These are phyloP conservation scores for Ehretia macrophylla DNA, from an alignment of 257 asterid species.

Conservation along the genomic window DNA sequence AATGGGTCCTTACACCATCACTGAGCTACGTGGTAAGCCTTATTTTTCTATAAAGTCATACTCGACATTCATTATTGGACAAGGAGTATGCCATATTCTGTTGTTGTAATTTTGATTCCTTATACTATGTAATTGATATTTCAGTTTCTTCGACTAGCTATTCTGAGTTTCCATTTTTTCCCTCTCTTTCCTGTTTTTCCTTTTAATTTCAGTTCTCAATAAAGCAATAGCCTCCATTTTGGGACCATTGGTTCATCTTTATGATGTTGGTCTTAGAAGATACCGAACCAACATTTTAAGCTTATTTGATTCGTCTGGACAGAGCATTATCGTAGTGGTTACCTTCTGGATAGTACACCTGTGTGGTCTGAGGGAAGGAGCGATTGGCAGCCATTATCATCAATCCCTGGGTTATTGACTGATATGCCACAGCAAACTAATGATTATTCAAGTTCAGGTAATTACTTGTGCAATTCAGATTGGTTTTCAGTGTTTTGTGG, in stretches of 20 bases:
- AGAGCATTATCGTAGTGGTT: conserved; percentile 84
- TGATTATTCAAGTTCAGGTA: conserved; percentile 38
- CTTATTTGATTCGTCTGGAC: conserved; percentile 47
- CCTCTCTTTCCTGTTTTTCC: conserved; percentile 15
- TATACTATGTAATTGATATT: conserved; percentile 22
- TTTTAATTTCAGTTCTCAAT: conserved; percentile 29
- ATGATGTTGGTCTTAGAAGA: conserved; percentile 32
- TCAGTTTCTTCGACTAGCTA: conserved; percentile 15
- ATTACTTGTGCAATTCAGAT: conserved; percentile 7
- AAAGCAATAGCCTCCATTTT: conserved; percentile 28
- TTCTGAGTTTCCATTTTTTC: conserved; percentile 17
- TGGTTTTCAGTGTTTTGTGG: conserved; percentile 1
- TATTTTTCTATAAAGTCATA: not conserved
- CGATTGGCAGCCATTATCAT: conserved; percentile 74
- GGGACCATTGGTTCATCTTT: conserved; percentile 27
- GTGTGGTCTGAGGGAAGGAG: conserved; percentile 83
- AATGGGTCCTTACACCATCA: conserved; percentile 74
- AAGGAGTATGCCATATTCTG: not conserved
- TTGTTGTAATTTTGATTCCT: conserved; percentile 8
- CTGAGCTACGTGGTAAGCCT: conserved; percentile 74
- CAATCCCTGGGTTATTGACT: conserved; percentile 46
- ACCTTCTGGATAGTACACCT: conserved; percentile 58
- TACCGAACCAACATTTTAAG: conserved; percentile 30
- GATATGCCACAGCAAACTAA: conserved; percentile 32
- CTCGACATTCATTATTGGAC: conserved; percentile 8